Base-by-base conservation (phyloP, 2,329 filamentous ascomycete genomes). In the Aphanocladium album region DNA sequence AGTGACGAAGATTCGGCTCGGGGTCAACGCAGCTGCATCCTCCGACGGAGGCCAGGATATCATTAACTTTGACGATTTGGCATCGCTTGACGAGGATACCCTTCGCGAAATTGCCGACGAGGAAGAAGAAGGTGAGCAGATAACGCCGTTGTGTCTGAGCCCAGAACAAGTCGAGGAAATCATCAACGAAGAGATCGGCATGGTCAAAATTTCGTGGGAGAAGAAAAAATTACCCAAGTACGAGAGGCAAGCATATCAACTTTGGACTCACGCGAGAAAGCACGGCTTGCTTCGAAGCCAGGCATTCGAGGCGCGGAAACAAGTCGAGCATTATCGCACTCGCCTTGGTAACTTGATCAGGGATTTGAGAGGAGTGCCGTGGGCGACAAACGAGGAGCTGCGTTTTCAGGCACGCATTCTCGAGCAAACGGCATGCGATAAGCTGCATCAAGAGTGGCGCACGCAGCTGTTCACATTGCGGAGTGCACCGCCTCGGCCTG, bases 371-470 rank as follows among this genome's bases (percentile, higher is more conserved):
- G 66, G 70, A 1, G 74, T 80, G 17, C 69, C 77, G 33, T 91
- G 87, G 83, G 70, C 73, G 12, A 82, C 76, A 8, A 74, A 76
- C 23, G 67, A 72, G 1, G 79, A 86, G 16, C 69, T 95, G 16
- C 74, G 77, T 27, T 74, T 73, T 6, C 83, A 85, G 66, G 85
- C 86, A 53, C 72, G 75, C 12, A 80, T 75, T 39, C 75, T 96
- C 59, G 86, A 93, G 62, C 75, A 78, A 5, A 91, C 80, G 3
- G 73, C 96, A 1, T 80, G 83, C 39, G 81, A 89, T 59, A 81
- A 83, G 53, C 76, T 87, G 67, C 72, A 83, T 43, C 70, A 80
- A 9, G 67, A 69, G 8, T 88, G 83, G 83, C 69, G 77, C 3
- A 74, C 82, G n/a, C 64, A 70, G 7, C 65, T 82, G 25, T 73